Evolutionary conservation across 1,139 yeast species (phyloP), one percentile per base, ranked within the genome.

Genomic region (Debaryomyces sp.): DNA sequence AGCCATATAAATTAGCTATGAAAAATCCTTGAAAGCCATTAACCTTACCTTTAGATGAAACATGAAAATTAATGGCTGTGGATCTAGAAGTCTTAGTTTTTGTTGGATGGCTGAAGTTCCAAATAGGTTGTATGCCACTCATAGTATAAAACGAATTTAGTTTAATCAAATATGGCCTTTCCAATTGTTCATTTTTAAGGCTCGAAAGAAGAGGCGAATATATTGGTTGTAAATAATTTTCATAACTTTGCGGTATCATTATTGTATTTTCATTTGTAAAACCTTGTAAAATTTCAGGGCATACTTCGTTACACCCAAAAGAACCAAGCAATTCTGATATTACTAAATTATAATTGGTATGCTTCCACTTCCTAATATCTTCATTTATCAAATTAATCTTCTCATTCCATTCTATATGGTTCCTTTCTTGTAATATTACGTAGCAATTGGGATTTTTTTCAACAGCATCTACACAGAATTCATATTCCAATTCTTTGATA

Each of bases 281-380:
- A 9, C 39, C 37, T 22, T 62, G 57, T 5, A 84, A 57, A 50
- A 95, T 85, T 61, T 92, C 98, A 0, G 97, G 97, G 12, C 89
- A 78, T 13, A 89, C 73, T 62, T 92, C 98, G 64, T 92, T 92
- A 64, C 95, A 94, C 1, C 96, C 97, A 69, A 91, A 87, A 6
- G 96, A 89, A 2, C 97, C 97, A 24, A 92, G 66, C 27, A 92
- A 71, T 62, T 92, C 98, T 38, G 96, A 87, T 1, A 92, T 75
- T 12, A 91, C 77, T 40, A 91, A 61, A 58, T 87, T 79, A 45
- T 77, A 73, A 10, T 41, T 21, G 33, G 74, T 15, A 6, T 50
- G 9, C 2, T 62, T 50, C 78, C 84, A 78, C 3, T 58, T 52
- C 26, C 91, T 69, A 66, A 84, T 80, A 64, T 90, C 96, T 6